Evolutionary conservation across 2,329 filamentous ascomycete species (phyloP).

Genomic region (Cytospora piceicola): DNA sequence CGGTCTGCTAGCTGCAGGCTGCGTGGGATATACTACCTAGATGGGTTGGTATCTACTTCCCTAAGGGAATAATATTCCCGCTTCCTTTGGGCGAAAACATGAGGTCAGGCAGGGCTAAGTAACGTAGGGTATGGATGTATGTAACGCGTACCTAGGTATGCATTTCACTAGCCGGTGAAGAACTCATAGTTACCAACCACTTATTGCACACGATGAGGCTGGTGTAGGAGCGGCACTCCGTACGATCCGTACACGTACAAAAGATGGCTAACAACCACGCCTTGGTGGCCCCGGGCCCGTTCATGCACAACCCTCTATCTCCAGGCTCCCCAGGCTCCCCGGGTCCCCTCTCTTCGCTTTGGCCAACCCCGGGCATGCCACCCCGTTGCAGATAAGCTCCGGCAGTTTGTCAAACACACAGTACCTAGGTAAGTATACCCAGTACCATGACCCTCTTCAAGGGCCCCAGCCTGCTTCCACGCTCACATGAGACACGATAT

Average conservation of each 20-base stretch:
- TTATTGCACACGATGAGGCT: not conserved
- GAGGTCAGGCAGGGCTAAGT: not conserved
- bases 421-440: too few relatives aligned
- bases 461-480: not conserved
- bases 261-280: not conserved
- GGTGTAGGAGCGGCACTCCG: not conserved
- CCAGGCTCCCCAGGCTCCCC: not conserved
- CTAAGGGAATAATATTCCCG: too few relatives aligned
- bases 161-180: not conserved
- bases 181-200: not conserved
- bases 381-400: constrained; percentile 2
- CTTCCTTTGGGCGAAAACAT: too few relatives aligned
- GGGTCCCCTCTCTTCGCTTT: not conserved
- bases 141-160: not conserved
- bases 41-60: too few relatives aligned
- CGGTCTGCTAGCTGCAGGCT: too few relatives aligned
- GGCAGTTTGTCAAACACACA: not conserved
- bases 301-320: not conserved
- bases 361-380: not conserved
- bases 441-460: not conserved
- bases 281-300: not conserved
- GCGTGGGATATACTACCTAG: not conserved
- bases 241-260: not conserved
- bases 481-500: not conserved
- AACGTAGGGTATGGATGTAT: not conserved